Evolutionary conservation across 305 asterid species (phyloP).

Genomic region (Fraxinus sp.): DNA sequence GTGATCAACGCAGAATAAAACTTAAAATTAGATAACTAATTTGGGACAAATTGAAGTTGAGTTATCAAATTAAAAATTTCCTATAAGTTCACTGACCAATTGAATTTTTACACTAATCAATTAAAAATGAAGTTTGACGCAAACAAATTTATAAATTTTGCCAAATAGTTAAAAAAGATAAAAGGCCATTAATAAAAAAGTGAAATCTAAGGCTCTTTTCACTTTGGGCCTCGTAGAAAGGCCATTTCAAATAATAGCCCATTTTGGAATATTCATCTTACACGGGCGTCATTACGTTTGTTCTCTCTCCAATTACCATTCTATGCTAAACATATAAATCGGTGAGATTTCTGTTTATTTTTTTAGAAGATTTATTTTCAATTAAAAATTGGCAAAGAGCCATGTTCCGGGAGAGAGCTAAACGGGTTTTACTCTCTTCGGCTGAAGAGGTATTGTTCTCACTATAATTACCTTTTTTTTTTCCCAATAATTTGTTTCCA

Average conservation of each 20-base stretch:
- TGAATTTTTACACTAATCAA: too few species aligned
- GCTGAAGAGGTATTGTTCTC: conserved; percentile 49
- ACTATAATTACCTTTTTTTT: conserved; percentile 2
- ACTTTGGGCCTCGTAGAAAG: background rate
- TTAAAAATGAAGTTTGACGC: too few species aligned
- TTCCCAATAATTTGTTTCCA: background rate
- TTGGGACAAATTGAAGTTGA: too few species aligned
- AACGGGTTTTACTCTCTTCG: conserved; percentile 52
- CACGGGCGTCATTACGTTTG: background rate
- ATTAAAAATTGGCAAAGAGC: conserved; percentile 12
- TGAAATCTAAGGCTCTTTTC: background rate
- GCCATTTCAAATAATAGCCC: background rate
- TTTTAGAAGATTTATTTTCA: background rate
- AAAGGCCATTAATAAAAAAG: too few species aligned
- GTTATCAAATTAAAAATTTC: too few species aligned
- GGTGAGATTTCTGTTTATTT: background rate
- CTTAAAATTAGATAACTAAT: too few species aligned
- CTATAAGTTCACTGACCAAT: too few species aligned
- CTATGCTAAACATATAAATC: background rate
- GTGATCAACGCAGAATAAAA: too few species aligned
- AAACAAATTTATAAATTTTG: too few species aligned
- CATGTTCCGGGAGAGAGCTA: conserved; percentile 63
- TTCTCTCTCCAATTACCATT: background rate
- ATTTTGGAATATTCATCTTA: background rate
- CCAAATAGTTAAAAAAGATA: too few species aligned